A percentile compares a stretch with the other conserved stretches of the same genome.
Conservation (phyloP, 768 basidiomycete genomes). For the Melanogaster broomeanus region DNA sequence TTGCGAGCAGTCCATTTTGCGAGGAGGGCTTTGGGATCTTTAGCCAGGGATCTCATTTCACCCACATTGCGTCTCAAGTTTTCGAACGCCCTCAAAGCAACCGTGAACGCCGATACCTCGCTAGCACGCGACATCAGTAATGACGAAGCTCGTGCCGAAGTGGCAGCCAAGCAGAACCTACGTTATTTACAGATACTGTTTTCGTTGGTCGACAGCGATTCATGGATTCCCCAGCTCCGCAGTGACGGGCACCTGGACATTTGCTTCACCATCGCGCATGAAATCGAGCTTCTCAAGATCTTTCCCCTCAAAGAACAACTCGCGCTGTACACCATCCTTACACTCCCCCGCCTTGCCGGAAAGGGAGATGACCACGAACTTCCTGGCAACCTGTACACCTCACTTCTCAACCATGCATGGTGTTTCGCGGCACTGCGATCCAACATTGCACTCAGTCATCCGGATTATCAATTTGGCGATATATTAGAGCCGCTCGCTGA, state of each 20-base stretch:
- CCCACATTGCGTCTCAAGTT: not conserved
- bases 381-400: not conserved
- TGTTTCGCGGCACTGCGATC: not conserved
- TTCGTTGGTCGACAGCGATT: not conserved
- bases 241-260: constrained; percentile 2
- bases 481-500: not conserved
- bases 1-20: not conserved
- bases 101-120: not conserved
- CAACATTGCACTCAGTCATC: not conserved
- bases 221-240: not conserved
- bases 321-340: constrained; percentile 1
- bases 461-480: not conserved
- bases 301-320: constrained; percentile 4
- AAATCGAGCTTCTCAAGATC: not conserved
- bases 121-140: not conserved
- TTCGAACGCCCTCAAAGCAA: not conserved
- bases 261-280: constrained; percentile 1
- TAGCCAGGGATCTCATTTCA: not conserved
- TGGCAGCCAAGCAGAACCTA: not conserved
- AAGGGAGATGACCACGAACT: not conserved
- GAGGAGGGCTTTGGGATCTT: not conserved
- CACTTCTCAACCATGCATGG: constrained; percentile 4
- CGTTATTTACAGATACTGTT: constrained; percentile 7
- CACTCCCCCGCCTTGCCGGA: not conserved
- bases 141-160: not conserved